Evolutionary conservation across 2,329 filamentous ascomycete species (phyloP), one percentile per base, ranked within the genome.

Genomic region (Tolypocladium album): DNA sequence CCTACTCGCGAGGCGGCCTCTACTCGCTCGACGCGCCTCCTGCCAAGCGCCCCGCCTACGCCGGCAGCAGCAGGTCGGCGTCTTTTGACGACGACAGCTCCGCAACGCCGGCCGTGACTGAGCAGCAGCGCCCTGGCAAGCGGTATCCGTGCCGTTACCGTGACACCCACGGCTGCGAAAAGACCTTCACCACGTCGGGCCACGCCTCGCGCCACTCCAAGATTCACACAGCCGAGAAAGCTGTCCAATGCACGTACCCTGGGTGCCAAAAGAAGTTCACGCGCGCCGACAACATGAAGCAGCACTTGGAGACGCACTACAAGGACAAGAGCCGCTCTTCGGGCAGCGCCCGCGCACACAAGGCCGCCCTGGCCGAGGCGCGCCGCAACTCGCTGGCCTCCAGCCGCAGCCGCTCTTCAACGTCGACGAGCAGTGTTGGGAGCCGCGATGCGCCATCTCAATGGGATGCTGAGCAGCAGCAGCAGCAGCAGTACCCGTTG

Each of bases 261-360:
- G 87, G 87, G 61, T 92, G 89, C 77, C 82, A 84, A 72, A 91
- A 91, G 76, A 89, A 88, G 68, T 92, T 92, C 67, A 91, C 88
- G 13, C 87, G 89, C 64, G 86, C 88, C 66, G 89, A 92, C 78
- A 92, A 92, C 78, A 92, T 92, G 89, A 90, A 91, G 79, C 89
- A 92, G 75, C 89, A 92, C 68, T 81, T 90, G 38, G 84, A 89
- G 67, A 92, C 88, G 0, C 89, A 92, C 71, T 87, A 83, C 74
- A 86, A 86, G 72, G 81, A 85, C 64, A 83, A 82, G 74, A 75
- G 75, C 39, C 77, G 80, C 36, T 74, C 75, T 3, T 74, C 76
- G 2, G 66, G 68, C n/a, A 66, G 71, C 62, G 65, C 70, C 62
- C 69, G 72, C 62, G 66, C 67, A 42, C 68, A 70, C 65, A 68